Conservation (phyloP, 2,329 filamentous ascomycete species). For the Diaporthe sp. region DNA sequence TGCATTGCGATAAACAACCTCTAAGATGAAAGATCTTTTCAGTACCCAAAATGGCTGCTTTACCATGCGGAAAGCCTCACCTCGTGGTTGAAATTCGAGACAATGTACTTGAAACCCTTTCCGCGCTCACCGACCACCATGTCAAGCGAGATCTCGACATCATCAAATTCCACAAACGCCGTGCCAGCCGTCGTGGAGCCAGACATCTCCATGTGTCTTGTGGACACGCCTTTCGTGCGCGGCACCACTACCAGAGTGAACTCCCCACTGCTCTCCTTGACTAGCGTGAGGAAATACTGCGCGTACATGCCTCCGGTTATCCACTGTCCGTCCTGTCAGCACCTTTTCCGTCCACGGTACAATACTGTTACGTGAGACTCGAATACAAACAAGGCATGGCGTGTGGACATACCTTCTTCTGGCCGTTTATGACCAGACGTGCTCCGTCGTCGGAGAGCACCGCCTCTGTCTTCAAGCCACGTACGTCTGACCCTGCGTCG, state of each 20-base stretch:
- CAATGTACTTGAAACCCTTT: constrained; percentile 57
- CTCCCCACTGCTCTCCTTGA: constrained; percentile 59
- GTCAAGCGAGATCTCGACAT: constrained; percentile 64
- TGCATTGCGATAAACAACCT: constrained; percentile 67
- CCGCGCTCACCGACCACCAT: constrained; percentile 66
- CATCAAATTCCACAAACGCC: constrained; percentile 65
- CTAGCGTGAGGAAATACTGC: constrained; percentile 70
- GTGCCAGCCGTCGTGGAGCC: constrained; percentile 72
- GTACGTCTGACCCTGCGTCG: constrained; percentile 43
- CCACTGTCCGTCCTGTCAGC: constrained; percentile 55
- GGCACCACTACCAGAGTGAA: constrained; percentile 68
- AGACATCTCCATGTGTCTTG: constrained; percentile 69
- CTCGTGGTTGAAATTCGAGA: constrained; percentile 64
- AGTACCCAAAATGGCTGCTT: not conserved
- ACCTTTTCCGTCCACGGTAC: not conserved
- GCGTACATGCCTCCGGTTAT: constrained; percentile 70
- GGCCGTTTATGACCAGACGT: constrained; percentile 70
- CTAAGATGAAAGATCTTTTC: not conserved
- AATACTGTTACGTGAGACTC: not conserved
- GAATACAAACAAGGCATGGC: not conserved
- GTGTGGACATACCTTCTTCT: constrained; percentile 59
- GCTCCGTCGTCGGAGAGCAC: constrained; percentile 36
- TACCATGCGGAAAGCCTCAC: not conserved
- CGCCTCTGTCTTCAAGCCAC: constrained; percentile 41
- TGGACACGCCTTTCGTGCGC: constrained; percentile 59